Percentiles rank a stretch among this genome's conserved stretches.
Evolutionary conservation across 2,329 filamentous ascomycete species (phyloP).

Genomic region (Venturia pyrina): DNA sequence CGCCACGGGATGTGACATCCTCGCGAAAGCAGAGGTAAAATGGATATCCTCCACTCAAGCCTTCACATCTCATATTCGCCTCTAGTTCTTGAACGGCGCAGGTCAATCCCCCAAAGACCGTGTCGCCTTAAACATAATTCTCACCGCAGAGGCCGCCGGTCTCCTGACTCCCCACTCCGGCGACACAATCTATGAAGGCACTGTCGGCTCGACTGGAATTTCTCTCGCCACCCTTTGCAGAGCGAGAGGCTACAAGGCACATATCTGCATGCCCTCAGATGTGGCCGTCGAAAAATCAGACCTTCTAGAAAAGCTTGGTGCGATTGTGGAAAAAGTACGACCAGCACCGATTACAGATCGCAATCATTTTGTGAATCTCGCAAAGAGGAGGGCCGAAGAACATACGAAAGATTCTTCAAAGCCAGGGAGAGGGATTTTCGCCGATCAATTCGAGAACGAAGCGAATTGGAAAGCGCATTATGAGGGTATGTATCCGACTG

Average conservation of each 20-base stretch:
- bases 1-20: conserved; percentile 77
- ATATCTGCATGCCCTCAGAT: conserved; percentile 97
- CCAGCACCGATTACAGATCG: conserved; percentile 91
- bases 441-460: conserved; percentile 87
- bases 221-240: conserved; percentile 82
- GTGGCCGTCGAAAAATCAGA: conserved; percentile 82
- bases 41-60: background rate
- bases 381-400: conserved; percentile 62
- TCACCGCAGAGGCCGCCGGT: conserved; percentile 64
- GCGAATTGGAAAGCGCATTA: conserved; percentile 86
- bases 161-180: conserved; percentile 68
- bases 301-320: conserved; percentile 79
- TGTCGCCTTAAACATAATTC: conserved; percentile 84
- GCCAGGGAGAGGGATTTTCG: conserved; percentile 76
- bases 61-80: background rate
- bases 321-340: conserved; percentile 80
- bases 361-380: conserved; percentile 89
- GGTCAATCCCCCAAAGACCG: conserved; percentile 92
- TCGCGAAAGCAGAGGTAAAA: conserved; percentile 75
- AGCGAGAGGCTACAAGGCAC: conserved; percentile 78
- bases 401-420: conserved; percentile 52
- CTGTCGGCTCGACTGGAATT: conserved; percentile 87
- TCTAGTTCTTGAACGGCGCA: conserved; percentile 77
- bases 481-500: conserved; percentile 25
- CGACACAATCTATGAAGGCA: conserved; percentile 96